These are phyloP conservation scores for Kazachstania sp. DNA, from an alignment of 1,139 yeast genomes.

Conservation along the genomic window DNA sequence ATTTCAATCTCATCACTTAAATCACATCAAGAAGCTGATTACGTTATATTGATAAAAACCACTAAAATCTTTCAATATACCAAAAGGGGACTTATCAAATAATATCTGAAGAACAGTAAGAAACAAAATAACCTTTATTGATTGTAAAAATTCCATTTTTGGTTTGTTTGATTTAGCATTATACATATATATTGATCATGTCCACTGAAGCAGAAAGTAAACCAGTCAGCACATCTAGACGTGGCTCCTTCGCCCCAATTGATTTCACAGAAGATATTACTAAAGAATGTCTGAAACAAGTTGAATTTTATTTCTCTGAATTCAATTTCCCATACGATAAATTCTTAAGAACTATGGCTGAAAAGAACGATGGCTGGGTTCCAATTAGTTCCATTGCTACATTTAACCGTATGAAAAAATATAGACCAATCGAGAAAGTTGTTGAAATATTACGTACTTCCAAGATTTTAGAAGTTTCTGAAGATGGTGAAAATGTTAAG, in stretches of 20 bases:
- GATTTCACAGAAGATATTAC: conserved; percentile 34
- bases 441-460: conserved; percentile 70
- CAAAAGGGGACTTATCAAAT: too few relatives aligned
- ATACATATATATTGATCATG: background rate
- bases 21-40: too few relatives aligned
- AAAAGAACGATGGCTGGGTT: conserved; percentile 92
- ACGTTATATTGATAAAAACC: too few relatives aligned
- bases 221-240: conserved; percentile 14
- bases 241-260: conserved; percentile 28
- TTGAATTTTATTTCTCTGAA: conserved; percentile 93
- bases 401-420: conserved; percentile 92
- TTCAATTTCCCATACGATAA: conserved; percentile 85
- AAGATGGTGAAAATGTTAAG: conserved; percentile 75
- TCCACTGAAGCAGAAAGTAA: conserved; percentile 2
- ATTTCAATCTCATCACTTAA: background rate
- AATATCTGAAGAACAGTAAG: too few relatives aligned
- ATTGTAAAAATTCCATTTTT: background rate
- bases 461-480: conserved; percentile 64
- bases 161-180: background rate
- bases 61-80: too few relatives aligned
- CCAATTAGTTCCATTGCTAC: conserved; percentile 83
- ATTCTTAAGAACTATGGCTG: conserved; percentile 77
- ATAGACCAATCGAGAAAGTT: conserved; percentile 76
- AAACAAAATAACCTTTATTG: background rate
- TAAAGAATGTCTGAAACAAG: conserved; percentile 65